Evolutionary conservation across 176 grass and related monocot species (phyloP).

Genomic region (Oropetium thomaeum): DNA sequence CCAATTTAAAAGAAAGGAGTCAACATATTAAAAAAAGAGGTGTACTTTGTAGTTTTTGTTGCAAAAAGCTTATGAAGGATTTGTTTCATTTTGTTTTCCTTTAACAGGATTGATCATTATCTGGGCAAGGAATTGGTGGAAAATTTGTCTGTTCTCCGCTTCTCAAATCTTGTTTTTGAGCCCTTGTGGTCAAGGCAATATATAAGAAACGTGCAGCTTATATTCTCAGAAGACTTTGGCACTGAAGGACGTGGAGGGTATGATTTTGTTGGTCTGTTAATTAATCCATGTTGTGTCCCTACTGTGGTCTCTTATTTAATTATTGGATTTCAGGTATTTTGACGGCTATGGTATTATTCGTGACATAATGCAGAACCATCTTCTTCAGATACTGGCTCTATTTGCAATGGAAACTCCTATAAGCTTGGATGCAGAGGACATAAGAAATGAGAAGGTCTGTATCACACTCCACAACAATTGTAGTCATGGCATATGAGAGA

Average conservation of each 20-base stretch:
- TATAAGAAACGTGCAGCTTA: conserved; percentile 87
- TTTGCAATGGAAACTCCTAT: conserved; percentile 97
- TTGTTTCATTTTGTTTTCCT: conserved; percentile 21
- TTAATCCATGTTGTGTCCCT: conserved; percentile 10
- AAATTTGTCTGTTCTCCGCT: conserved; percentile 84
- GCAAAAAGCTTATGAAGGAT: conserved; percentile 15
- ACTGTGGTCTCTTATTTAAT: conserved; percentile 24
- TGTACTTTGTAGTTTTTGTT: not conserved
- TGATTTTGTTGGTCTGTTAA: conserved; percentile 26
- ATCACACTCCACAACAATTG: not conserved
- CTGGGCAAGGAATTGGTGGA: conserved; percentile 92
- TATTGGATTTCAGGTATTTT: conserved; percentile 72
- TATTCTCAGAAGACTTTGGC: conserved; percentile 92
- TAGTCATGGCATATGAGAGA: not conserved
- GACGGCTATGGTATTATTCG: conserved; percentile 92
- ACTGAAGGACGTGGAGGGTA: conserved; percentile 95
- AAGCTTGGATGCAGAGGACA: conserved; percentile 94
- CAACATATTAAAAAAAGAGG: not conserved
- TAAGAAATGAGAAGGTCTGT: conserved; percentile 93
- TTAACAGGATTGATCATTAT: conserved; percentile 83
- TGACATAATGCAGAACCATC: conserved; percentile 99
- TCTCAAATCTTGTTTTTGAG: conserved; percentile 98
- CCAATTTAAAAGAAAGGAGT: conserved; percentile 3
- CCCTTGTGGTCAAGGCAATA: conserved; percentile 98
- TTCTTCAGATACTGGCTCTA: conserved; percentile 90